Percentiles rank a stretch among this genome's conserved stretches.
Evolutionary conservation across 1,139 yeast genomes (phyloP).

Genomic region (Meyerozyma sp.): DNA sequence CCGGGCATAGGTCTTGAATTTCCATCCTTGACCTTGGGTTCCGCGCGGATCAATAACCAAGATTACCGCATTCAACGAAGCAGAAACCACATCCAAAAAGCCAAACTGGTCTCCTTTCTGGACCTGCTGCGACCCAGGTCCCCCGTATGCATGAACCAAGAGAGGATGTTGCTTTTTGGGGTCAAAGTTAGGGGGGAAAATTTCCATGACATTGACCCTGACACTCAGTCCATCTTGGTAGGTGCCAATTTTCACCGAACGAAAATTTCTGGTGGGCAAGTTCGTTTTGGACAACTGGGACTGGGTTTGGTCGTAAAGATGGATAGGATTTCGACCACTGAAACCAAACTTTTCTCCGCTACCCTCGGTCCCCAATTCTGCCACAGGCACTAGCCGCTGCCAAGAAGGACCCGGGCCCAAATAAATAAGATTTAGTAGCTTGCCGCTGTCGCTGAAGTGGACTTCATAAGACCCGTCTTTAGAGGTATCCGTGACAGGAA

Average conservation of each 20-base stretch:
- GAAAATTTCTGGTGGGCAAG: constrained; percentile 52
- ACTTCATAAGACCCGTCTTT: constrained; percentile 28
- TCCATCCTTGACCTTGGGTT: constrained; percentile 87
- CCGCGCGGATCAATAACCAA: constrained; percentile 92
- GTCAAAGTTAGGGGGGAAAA: constrained; percentile 67
- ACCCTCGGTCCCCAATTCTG: constrained; percentile 8
- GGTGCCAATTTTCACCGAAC: constrained; percentile 41
- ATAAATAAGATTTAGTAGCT: constrained; percentile 49
- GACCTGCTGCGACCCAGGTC: constrained; percentile 86
- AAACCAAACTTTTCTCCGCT: constrained; percentile 16
- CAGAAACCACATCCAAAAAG: constrained; percentile 66
- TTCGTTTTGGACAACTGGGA: constrained; percentile 26
- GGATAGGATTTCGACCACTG: constrained; percentile 24
- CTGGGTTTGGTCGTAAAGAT: constrained; percentile 21
- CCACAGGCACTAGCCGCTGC: constrained; percentile 50
- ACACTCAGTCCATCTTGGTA: constrained; percentile 35
- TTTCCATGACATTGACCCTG: constrained; percentile 64
- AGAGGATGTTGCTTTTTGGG: constrained; percentile 63
- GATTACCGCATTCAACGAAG: constrained; percentile 68
- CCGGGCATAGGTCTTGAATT: constrained; percentile 60
- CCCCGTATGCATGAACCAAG: constrained; percentile 83
- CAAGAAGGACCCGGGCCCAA: constrained; percentile 65
- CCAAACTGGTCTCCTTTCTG: constrained; percentile 49
- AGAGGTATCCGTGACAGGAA: constrained; percentile 17
- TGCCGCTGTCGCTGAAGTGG: constrained; percentile 50